phyloP scores from a whole-genome alignment of 306 rosid genomes.

The Echinosophora koreensis region DNA sequence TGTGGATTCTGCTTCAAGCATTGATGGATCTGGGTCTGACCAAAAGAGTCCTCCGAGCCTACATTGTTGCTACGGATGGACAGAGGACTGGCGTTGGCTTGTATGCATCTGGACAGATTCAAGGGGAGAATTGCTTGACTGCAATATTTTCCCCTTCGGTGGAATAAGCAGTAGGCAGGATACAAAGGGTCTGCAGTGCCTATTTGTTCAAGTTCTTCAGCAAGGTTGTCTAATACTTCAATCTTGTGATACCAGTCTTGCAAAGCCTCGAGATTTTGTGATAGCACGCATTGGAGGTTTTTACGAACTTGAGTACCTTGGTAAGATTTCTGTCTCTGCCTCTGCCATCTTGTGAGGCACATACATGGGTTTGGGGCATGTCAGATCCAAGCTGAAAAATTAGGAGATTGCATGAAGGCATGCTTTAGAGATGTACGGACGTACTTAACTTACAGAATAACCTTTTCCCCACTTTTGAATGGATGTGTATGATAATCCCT shows the following conservation, averaged over 20 bases:
- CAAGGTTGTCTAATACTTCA: constrained; percentile 97
- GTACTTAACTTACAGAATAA: neutral
- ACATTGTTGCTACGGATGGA: constrained; percentile 99
- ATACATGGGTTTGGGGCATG: neutral
- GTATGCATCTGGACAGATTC: constrained; percentile 99
- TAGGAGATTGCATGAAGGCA: neutral
- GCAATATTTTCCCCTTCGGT: constrained; percentile 94
- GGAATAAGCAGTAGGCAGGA: constrained; percentile 99
- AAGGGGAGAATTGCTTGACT: constrained; percentile 93
- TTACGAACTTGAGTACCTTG: constrained; percentile 96
- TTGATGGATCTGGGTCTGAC: constrained; percentile 80
- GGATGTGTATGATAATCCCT: neutral
- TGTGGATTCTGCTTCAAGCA: constrained; percentile 71
- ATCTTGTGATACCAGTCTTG: constrained; percentile 82
- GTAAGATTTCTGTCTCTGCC: constrained; percentile 54
- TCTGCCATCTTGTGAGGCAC: constrained; percentile 12
- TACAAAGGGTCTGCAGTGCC: constrained; percentile 96
- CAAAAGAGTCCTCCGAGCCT: constrained; percentile 81
- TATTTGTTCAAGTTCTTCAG: constrained; percentile 94
- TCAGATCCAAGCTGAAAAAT: neutral
- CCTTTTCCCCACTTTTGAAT: neutral
- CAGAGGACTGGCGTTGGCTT: constrained; percentile 99
- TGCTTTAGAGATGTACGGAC: neutral
- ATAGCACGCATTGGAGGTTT: constrained; percentile 95
- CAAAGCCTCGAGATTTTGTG: constrained; percentile 93